Base-by-base conservation (phyloP, 176 grass and related monocot species). In the Musa schizocarpa region DNA sequence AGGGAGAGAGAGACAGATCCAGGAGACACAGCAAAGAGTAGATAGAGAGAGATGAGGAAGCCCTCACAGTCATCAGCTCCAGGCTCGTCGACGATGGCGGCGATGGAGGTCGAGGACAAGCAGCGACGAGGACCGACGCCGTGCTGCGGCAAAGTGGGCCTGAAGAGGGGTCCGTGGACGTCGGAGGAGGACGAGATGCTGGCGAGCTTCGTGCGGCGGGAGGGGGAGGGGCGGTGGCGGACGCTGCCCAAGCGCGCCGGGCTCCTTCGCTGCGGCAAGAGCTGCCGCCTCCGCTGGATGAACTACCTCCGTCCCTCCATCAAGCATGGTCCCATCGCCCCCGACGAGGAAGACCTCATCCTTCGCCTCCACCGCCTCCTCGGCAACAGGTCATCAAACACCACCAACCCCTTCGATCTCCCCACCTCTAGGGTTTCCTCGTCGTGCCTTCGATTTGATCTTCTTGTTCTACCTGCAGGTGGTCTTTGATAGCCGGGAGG, bases 41-140 rank as follows among this genome's bases (percentile, higher is more conserved):
- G 17, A n/a, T 8, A n/a, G 63, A 9, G 43, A 61, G 74, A n/a
- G 25, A 92, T 96, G 89, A 89, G 70, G 77, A 88, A 66, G 68
- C 56, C 7, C 34, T n/a, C 48, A 11, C 16, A 49, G 68, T 34
- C 66, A 26, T 26, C 23, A 16, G 66, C 27, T 49, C 25, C 27
- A 16, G 13, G 14, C 3, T 50, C 68, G 34, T n/a, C 34, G 34
- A 43, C 68, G 48, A 16, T 0, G 43, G 29, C 68, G 8, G 43
- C 21, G 43, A 21, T 11, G 52, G 52, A 26, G 65, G 21, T 13
- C 9, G 52, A 52, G 13, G 54, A 24, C 20, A 52, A 13, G 48
- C 68, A 19, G 68, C 19, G 9, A 16, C 17, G 75, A 11, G 49
- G n/a, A 61, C 61, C 59, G 48, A 77, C 58, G 59, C 48, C 61